Percentiles rank a stretch among this genome's conserved stretches.
Conservation (phyloP, 116 monocot genomes). For the Trichopus zeylanicus region DNA sequence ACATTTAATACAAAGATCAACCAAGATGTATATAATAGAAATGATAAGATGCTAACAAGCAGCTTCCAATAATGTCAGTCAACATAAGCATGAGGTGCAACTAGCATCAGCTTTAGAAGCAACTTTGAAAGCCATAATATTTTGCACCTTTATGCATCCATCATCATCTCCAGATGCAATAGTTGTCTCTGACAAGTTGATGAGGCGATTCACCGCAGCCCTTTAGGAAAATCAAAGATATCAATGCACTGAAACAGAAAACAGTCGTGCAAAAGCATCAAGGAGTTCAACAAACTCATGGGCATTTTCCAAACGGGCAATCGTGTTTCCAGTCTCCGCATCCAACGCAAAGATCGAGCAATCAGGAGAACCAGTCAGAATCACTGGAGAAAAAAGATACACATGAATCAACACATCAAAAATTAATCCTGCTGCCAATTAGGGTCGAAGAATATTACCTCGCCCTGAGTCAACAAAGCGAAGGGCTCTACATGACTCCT, state of each 20-base stretch:
- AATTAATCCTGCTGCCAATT: not conserved
- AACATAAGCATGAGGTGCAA: too few species aligned
- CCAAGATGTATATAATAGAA: too few species aligned
- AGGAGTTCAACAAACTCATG: conserved; percentile 41
- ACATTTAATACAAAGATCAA: too few species aligned
- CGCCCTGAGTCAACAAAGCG: conserved; percentile 50
- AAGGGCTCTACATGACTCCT: conserved; percentile 62
- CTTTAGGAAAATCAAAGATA: conserved; percentile 17
- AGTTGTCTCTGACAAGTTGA: conserved; percentile 75
- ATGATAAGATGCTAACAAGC: too few species aligned
- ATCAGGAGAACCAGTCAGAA: conserved; percentile 78
- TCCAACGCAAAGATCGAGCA: conserved; percentile 81
- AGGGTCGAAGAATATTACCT: conserved; percentile 18
- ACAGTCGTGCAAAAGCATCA: not conserved
- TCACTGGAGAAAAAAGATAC: conserved; percentile 27
- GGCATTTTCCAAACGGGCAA: conserved; percentile 69
- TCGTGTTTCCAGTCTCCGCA: conserved; percentile 56
- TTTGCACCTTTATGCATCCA: conserved; percentile 79
- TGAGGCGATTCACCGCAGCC: conserved; percentile 55
- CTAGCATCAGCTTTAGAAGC: too few species aligned
- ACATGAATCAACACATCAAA: not conserved
- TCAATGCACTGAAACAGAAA: not conserved
- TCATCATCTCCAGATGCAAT: conserved; percentile 90
- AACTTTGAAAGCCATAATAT: not conserved
- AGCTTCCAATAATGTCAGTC: too few species aligned